Conservation (phyloP, 2,329 filamentous ascomycete genomes). For the Fusarium protoensiforme region DNA sequence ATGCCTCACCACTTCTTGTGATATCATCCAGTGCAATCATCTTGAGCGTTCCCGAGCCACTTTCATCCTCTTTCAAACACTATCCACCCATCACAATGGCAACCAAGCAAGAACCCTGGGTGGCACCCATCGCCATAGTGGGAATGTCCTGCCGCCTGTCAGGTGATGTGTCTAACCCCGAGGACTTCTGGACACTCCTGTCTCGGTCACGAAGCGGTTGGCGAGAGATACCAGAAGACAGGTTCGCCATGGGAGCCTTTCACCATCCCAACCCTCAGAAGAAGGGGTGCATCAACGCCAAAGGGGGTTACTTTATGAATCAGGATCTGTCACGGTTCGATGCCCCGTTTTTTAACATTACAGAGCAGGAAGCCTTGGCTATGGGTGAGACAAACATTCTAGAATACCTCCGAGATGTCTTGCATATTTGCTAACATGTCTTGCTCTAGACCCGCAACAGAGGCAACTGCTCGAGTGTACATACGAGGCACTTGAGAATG, state of each 20-base stretch:
- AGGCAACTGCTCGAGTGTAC: conserved; percentile 63
- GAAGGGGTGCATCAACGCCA: conserved; percentile 52
- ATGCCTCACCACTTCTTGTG: neutral
- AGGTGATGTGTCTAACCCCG: conserved; percentile 53
- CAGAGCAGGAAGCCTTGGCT: conserved; percentile 60
- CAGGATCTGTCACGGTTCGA: conserved; percentile 60
- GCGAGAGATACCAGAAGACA: conserved; percentile 55
- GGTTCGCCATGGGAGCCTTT: conserved; percentile 58
- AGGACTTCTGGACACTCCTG: conserved; percentile 59
- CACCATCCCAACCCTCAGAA: conserved; percentile 58
- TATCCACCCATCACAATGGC: neutral
- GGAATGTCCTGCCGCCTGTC: conserved; percentile 61
- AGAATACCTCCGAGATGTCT: neutral
- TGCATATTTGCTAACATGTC: neutral
- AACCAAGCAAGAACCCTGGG: neutral
- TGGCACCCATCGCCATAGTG: conserved; percentile 56
- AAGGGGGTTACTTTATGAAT: conserved; percentile 56
- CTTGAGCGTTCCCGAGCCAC: neutral
- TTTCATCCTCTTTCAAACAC: neutral
- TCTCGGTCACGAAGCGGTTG: conserved; percentile 54
- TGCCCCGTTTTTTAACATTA: conserved; percentile 64
- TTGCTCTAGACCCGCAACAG: conserved; percentile 60
- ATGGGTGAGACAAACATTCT: conserved; percentile 49
- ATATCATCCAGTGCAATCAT: neutral
- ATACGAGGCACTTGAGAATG: conserved; percentile 65